A percentile compares a stretch with the other conserved stretches of the same genome.
These are phyloP conservation scores for Yarrowia osloensis DNA, from an alignment of 805 yeast genomes.

Conservation along the genomic window DNA sequence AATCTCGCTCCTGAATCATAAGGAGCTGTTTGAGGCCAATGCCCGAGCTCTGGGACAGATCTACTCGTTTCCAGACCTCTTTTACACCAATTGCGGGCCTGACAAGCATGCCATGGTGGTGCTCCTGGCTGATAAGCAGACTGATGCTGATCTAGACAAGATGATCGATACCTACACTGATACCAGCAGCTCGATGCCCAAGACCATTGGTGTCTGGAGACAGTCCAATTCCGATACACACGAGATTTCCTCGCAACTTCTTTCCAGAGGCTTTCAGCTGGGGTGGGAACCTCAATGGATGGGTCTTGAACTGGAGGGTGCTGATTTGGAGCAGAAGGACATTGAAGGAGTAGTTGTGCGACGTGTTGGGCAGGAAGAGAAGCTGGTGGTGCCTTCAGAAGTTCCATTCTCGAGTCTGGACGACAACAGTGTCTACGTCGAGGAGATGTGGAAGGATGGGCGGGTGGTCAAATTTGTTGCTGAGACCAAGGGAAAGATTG, in stretches of 20 bases:
- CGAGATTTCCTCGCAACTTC: not conserved
- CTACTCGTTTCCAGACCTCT: not conserved
- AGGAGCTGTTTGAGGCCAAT: conserved; percentile 25
- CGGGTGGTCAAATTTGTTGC: conserved; percentile 16
- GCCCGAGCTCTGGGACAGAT: not conserved
- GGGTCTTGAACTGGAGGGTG: not conserved
- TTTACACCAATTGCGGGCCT: conserved; percentile 2
- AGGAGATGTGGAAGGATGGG: not conserved
- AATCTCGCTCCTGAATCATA: not conserved
- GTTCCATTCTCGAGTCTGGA: not conserved
- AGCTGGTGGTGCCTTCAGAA: not conserved
- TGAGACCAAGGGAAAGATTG: not conserved
- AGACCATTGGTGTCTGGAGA: conserved; percentile 18
- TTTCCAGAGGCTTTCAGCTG: not conserved
- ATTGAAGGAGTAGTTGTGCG: not conserved
- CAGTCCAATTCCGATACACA: not conserved
- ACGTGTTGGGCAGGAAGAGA: not conserved
- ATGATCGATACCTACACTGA: not conserved
- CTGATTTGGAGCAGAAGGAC: not conserved
- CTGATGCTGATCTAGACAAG: not conserved
- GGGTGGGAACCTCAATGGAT: conserved; percentile 23
- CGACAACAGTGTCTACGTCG: not conserved
- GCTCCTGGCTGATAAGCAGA: not conserved
- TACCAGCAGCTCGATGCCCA: not conserved
- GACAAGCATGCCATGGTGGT: not conserved